These are phyloP conservation scores for Thalassiosira exigua DNA, from an alignment of 352 stramenopile species.

Conservation along the genomic window DNA sequence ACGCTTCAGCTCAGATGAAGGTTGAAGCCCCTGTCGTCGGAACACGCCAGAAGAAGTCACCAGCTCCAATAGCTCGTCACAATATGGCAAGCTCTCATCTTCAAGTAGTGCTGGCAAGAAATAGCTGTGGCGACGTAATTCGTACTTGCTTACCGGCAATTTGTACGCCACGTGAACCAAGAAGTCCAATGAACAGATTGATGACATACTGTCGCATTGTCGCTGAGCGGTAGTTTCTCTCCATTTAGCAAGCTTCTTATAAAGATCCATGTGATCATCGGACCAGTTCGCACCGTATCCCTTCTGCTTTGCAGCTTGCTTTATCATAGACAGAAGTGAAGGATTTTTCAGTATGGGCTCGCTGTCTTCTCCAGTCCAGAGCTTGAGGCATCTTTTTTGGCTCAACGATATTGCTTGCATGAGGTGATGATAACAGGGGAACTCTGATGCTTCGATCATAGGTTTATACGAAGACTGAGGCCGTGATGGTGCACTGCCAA, in stretches of 20 bases:
- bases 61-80: constrained; percentile 44
- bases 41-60: constrained; percentile 29
- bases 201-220: constrained; percentile 38
- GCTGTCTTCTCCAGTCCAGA: constrained; percentile 66
- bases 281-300: constrained; percentile 59
- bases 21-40: background rate
- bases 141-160: constrained; percentile 43
- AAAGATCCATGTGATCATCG: constrained; percentile 64
- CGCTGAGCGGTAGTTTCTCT: constrained; percentile 47
- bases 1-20: constrained; percentile 19
- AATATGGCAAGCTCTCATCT: constrained; percentile 58
- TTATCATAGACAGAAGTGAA: constrained; percentile 58
- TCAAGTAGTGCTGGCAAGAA: constrained; percentile 63
- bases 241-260: constrained; percentile 67
- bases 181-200: constrained; percentile 75
- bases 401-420: constrained; percentile 74
- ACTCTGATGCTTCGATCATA: constrained; percentile 44
- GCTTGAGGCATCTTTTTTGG: constrained; percentile 71
- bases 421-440: constrained; percentile 51
- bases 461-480: background rate
- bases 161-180: constrained; percentile 68
- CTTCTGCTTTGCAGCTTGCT: constrained; percentile 48
- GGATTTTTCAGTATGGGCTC: constrained; percentile 56
- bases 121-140: constrained; percentile 58
- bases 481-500: background rate